Evolutionary conservation across 2,329 filamentous ascomycete species (phyloP), one percentile per base, ranked within the genome.

Genomic region (Aureobasidium subglaciale): DNA sequence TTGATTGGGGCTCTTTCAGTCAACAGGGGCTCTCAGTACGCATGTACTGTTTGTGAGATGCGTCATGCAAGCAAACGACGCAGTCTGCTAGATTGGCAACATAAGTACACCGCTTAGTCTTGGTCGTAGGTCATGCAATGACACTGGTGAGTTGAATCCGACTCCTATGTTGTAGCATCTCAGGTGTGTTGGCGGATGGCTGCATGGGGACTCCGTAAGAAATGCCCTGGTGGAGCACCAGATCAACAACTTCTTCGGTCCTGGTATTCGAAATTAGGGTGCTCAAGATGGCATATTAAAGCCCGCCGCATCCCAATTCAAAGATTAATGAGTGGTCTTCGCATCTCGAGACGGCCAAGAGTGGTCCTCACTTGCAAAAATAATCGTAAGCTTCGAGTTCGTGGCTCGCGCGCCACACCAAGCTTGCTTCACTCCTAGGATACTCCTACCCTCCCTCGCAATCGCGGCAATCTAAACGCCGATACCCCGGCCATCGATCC

Each of bases 41-140:
- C 29, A 46, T n/a, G 16, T 10, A n/a, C 13, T 24, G 42, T 46
- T 46, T 46, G 42, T 29, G 11, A 46, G 29, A 35, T 48, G 43
- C 43, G 35, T 32, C 16, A 48, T 48, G 43, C 43, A 48, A 48
- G 43, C 43, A 48, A 48, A 48, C 43, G 25, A 25, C 43, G 6
- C 16, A 35, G 1, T n/a, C 8, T 35, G 10, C 25, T 16, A 13
- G 20, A 29, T 16, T 24, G 20, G 25, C 13, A 35, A 48, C 30
- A 11, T 35, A 8, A 6, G 24, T 25, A 13, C 20, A 48, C 30
- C 13, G 8, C 15, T 15, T 18, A 35, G 11, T 11, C 5, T 16
- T 4, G 25, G 5, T 16, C 8, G 8, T 7, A 48, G 13, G 16
- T 10, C 20, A 25, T 3, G 11, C 15, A 13, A 24, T 8, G 5